Evolutionary conservation across 2,329 filamentous ascomycete genomes (phyloP).

Genomic region (Apiospora saccharicola): DNA sequence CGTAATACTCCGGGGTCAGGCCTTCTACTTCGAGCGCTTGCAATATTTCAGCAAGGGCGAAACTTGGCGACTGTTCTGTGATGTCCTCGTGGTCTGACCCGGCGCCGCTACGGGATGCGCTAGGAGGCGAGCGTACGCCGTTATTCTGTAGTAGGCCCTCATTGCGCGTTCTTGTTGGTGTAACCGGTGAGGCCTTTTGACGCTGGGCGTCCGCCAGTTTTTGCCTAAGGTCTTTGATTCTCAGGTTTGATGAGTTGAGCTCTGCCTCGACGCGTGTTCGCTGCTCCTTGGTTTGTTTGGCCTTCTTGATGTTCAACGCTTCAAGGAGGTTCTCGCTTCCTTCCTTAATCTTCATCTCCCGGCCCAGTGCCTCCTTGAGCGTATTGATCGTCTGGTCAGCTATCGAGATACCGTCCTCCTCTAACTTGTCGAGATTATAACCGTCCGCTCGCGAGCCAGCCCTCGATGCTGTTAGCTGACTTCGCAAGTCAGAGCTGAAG

Average conservation of each 20-base stretch:
- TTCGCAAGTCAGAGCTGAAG: slow-evolving; percentile 88
- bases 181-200: slow-evolving; percentile 54
- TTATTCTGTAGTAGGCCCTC: slow-evolving; percentile 55
- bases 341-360: slow-evolving; percentile 97
- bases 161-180: slow-evolving; percentile 60
- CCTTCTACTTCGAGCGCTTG: slow-evolving; percentile 88
- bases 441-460: slow-evolving; percentile 65
- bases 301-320: slow-evolving; percentile 91
- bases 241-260: slow-evolving; percentile 84
- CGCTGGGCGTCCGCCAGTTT: slow-evolving; percentile 67
- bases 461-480: slow-evolving; percentile 71
- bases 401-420: slow-evolving; percentile 65
- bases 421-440: slow-evolving; percentile 62
- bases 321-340: slow-evolving; percentile 98
- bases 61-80: slow-evolving; percentile 80
- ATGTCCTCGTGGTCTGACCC: slow-evolving; percentile 73
- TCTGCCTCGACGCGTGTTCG: slow-evolving; percentile 83
- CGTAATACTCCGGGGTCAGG: slow-evolving; percentile 93
- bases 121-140: slow-evolving; percentile 64
- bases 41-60: slow-evolving; percentile 86
- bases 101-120: slow-evolving; percentile 61
- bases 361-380: slow-evolving; percentile 85
- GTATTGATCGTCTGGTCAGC: slow-evolving; percentile 78
- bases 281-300: slow-evolving; percentile 92
- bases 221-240: slow-evolving; percentile 67